Evolutionary conservation across 768 basidiomycete genomes (phyloP).

Genomic region (Glaciozyma antarctica): DNA sequence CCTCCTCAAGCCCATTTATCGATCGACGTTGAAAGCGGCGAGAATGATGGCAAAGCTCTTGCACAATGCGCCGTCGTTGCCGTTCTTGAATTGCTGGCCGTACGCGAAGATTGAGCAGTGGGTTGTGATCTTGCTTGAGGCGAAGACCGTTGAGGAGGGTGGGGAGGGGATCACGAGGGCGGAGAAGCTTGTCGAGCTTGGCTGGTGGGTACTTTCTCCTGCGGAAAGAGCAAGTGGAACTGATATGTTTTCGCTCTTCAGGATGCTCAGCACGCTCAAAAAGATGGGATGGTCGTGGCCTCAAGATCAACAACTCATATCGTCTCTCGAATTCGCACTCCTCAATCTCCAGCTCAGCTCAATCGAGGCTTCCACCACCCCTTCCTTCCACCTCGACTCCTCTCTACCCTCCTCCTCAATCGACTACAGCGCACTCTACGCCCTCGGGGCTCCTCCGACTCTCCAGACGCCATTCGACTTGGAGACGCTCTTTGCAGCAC

Average conservation of each 20-base stretch:
- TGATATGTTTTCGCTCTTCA: not conserved
- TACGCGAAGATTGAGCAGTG: conserved; percentile 19
- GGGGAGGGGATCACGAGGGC: conserved; percentile 15
- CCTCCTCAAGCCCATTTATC: conserved; percentile 6
- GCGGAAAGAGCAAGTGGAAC: not conserved
- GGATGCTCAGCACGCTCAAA: conserved; percentile 22
- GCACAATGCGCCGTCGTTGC: conserved; percentile 21
- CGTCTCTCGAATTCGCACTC: conserved; percentile 8
- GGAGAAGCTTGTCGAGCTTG: conserved; percentile 8
- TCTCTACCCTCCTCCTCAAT: conserved; percentile 5
- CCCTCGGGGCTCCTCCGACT: not conserved
- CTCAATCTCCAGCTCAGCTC: not conserved
- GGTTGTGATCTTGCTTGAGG: conserved; percentile 13
- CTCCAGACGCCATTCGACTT: conserved; percentile 3
- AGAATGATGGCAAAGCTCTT: conserved; percentile 25
- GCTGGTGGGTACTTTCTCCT: conserved; percentile 5
- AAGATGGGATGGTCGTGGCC: conserved; percentile 29
- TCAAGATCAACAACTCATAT: conserved; percentile 1
- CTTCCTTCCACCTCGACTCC: conserved; percentile 4
- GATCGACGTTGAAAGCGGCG: conserved; percentile 15
- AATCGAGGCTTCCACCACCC: too few species aligned
- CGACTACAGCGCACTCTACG: too few species aligned
- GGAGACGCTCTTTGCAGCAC: conserved; percentile 2
- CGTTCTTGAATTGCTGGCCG: conserved; percentile 18
- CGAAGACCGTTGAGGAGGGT: conserved; percentile 19